Evolutionary conservation across 768 basidiomycete species (phyloP).

Genomic region (Naganishia onofrii): DNA sequence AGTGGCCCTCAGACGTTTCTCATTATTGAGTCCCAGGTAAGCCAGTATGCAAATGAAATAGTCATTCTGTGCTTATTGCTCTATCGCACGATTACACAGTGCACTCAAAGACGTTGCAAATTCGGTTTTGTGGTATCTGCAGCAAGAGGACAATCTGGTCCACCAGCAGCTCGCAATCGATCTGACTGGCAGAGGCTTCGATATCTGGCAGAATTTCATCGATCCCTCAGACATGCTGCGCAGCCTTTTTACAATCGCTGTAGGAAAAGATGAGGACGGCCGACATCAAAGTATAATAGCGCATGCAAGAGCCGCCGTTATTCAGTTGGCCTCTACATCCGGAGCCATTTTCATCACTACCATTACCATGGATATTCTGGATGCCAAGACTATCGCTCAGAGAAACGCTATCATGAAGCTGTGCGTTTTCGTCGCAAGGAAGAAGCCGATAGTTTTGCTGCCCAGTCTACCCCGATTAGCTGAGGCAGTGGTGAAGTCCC

Average conservation of each 20-base stretch:
- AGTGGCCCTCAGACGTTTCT: conserved; percentile 76
- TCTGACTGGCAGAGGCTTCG: conserved; percentile 83
- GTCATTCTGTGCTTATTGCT: neutral
- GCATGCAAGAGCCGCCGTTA: conserved; percentile 76
- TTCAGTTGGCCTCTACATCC: conserved; percentile 77
- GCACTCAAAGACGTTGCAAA: conserved; percentile 78
- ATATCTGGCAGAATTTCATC: conserved; percentile 89
- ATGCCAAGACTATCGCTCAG: conserved; percentile 64
- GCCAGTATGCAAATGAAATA: conserved; percentile 32
- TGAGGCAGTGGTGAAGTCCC: conserved; percentile 92
- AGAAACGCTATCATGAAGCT: conserved; percentile 87
- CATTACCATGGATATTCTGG: conserved; percentile 78
- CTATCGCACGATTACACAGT: conserved; percentile 53
- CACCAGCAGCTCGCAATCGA: conserved; percentile 68
- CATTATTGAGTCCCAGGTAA: conserved; percentile 69
- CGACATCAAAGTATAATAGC: conserved; percentile 56
- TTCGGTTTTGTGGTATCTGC: conserved; percentile 73
- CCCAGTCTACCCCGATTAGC: conserved; percentile 78
- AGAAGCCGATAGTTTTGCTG: conserved; percentile 82
- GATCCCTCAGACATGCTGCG: conserved; percentile 86
- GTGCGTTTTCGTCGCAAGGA: conserved; percentile 87
- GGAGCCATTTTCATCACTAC: conserved; percentile 93
- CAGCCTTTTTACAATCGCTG: conserved; percentile 75
- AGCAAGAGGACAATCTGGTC: conserved; percentile 41
- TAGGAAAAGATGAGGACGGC: conserved; percentile 48